Evolutionary conservation across 208 protist genomes (phyloP).

Genomic region (Crithidia thermophila): DNA sequence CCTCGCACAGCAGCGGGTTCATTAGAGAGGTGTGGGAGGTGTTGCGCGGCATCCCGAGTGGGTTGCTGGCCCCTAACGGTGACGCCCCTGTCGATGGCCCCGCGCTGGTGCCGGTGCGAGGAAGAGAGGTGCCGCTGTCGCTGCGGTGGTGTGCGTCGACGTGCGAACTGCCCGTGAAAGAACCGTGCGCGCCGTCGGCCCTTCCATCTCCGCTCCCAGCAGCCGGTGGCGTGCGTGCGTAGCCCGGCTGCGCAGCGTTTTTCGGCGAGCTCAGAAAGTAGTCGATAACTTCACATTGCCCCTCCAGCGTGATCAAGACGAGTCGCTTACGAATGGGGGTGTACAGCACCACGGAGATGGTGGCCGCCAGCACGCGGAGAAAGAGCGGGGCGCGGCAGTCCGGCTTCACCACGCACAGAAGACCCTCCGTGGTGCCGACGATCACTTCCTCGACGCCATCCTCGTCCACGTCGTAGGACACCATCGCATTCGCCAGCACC

Average conservation of each 20-base stretch:
- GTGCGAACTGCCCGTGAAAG: too few species aligned
- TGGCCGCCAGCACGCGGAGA: constrained; percentile 63
- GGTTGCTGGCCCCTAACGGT: background rate
- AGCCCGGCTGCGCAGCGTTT: background rate
- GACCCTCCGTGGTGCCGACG: constrained; percentile 84
- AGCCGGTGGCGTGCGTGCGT: background rate
- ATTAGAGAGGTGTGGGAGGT: constrained; percentile 19
- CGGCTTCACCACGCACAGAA: constrained; percentile 76
- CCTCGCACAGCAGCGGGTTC: background rate
- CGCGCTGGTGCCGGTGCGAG: background rate
- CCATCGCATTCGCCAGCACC: constrained; percentile 80
- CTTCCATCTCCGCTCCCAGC: background rate
- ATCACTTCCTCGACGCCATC: constrained; percentile 86
- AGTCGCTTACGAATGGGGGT: constrained; percentile 42
- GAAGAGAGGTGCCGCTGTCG: constrained; percentile 12
- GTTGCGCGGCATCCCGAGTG: background rate
- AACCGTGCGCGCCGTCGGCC: background rate
- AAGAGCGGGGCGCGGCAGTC: constrained; percentile 70
- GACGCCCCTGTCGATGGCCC: background rate
- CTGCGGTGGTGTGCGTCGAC: too few species aligned
- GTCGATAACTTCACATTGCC: constrained; percentile 84
- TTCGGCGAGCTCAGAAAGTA: constrained; percentile 45
- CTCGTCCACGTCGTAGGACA: constrained; percentile 76
- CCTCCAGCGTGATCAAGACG: constrained; percentile 86
- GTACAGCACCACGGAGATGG: constrained; percentile 88